Percentiles rank a stretch among this genome's conserved stretches.
Evolutionary conservation across 1,139 yeast species (phyloP).

Genomic region (Zygosaccharomyces sapae): DNA sequence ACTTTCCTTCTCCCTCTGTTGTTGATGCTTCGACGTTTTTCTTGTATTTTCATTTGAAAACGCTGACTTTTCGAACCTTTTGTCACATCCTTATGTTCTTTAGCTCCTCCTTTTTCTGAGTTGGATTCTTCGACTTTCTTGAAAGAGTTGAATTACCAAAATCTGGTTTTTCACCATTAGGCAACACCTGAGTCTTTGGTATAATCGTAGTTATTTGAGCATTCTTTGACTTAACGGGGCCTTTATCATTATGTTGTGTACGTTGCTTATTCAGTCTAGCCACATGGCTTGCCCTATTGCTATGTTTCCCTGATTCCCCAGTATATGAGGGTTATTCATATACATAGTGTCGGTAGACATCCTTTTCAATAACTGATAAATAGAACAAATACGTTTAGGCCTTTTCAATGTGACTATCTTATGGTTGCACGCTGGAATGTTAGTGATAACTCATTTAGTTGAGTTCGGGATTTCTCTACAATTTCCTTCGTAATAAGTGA

Average conservation of each 20-base stretch:
- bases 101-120: constrained; percentile 2
- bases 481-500: background rate
- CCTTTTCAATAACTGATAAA: background rate
- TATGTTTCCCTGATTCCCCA: constrained; percentile 26
- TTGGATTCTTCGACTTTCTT: constrained; percentile 8
- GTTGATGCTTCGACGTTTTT: background rate
- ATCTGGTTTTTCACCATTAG: constrained; percentile 33
- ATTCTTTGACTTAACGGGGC: constrained; percentile 17
- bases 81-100: constrained; percentile 17
- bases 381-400: background rate
- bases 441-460: too few species aligned
- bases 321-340: constrained; percentile 33
- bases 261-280: constrained; percentile 15
- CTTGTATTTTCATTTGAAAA: constrained; percentile 7
- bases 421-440: too few species aligned
- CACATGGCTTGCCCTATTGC: constrained; percentile 23
- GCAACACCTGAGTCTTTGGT: constrained; percentile 27
- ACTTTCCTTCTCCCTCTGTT: background rate
- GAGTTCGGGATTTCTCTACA: background rate
- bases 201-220: constrained; percentile 12
- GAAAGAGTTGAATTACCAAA: constrained; percentile 23
- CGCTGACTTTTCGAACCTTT: constrained; percentile 24
- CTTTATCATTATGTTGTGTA: constrained; percentile 11
- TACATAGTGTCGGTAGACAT: constrained; percentile 37
- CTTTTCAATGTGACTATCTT: too few species aligned